These are phyloP conservation scores for Mychonastes homosphaera DNA, from an alignment of 139 green algal genomes.

Conservation along the genomic window DNA sequence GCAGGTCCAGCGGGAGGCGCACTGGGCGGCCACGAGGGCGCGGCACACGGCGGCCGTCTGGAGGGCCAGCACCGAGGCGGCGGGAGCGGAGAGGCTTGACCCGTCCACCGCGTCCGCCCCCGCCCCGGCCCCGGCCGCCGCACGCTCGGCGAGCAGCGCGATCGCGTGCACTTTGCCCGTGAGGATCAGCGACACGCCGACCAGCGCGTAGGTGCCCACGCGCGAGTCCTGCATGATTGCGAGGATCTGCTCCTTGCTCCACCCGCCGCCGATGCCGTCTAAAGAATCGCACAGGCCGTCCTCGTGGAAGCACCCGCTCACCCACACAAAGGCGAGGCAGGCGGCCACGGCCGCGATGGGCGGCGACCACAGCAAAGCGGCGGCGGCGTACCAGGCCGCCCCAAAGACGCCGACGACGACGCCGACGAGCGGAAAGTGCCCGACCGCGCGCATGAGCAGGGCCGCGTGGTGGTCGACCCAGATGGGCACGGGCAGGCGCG, in stretches of 20 bases:
- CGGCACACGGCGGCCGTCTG: background rate
- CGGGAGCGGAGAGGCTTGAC: no score
- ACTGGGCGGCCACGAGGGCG: constrained; percentile 28
- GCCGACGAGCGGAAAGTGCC: constrained; percentile 34
- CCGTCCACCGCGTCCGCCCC: no score
- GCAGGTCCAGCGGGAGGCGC: constrained; percentile 24
- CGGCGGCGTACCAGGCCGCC: constrained; percentile 23
- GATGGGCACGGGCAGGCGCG: constrained; percentile 27
- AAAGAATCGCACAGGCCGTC: constrained; percentile 39
- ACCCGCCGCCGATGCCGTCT: constrained; percentile 38
- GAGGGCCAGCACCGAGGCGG: background rate
- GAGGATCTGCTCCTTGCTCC: constrained; percentile 41
- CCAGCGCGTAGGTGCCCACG: constrained; percentile 42
- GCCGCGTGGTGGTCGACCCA: constrained; percentile 42
- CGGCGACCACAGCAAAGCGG: constrained; percentile 20
- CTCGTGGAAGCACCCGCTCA: constrained; percentile 44
- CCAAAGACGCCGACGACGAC: constrained; percentile 32
- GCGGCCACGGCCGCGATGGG: constrained; percentile 14
- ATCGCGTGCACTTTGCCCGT: constrained; percentile 24
- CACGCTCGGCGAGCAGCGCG: constrained; percentile 10
- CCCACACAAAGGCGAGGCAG: constrained; percentile 32
- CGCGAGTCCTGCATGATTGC: constrained; percentile 48
- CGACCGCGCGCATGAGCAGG: constrained; percentile 32
- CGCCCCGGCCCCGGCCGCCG: no score
- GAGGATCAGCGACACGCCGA: constrained; percentile 32